Evolutionary conservation across 495 filamentous ascomycete genomes (phyloP), one percentile per base, ranked within the genome.

Genomic region (Penicillium steckii): DNA sequence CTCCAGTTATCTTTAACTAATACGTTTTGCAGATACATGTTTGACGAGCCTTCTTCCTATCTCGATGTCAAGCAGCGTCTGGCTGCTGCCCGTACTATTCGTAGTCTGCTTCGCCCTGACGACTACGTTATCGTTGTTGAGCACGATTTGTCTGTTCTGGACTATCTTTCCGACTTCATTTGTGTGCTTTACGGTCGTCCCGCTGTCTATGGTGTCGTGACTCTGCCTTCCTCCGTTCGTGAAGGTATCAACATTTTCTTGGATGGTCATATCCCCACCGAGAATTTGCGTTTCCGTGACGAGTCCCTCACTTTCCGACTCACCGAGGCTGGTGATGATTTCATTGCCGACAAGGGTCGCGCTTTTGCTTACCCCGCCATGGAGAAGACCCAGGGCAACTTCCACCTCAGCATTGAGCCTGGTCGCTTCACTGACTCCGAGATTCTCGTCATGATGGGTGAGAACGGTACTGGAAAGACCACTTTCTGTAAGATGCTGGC

Each of bases 191-290:
- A 98, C 65, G 95, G 94, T 50, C 85, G 86, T 66, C 95, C 94
- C 23, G 94, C 93, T 27, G 87, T 94, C 44, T 98, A 97, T 56
- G 94, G 94, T 85, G 94, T 98, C 9, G 95, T 98, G n/a, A 97
- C 94, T 21, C 79, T 97, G 37, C 94, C 94, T 40, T 79, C 92
- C 51, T 97, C 94, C 1, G 95, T 97, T 42, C 90, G 94, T 58
- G 95, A 98, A 83, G 94, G 94, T 62, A 98, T 98, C 83, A 98
- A 98, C 74, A 97, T 97, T 70, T 98, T 98, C 84, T 78, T 98
- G 24, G 94, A 98, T 64, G 94, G 94, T 56, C 88, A 97, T 68
- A 95, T 97, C 40, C 94, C 94, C 22, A 97, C 94, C 7, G 94
- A 98, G 80, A 98, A 98, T 73, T 72, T 98, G 64, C 92, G 94